Evolutionary conservation across 1,284 basidiomycete genomes (phyloP).

Genomic region (Sporisorium exsertum): DNA sequence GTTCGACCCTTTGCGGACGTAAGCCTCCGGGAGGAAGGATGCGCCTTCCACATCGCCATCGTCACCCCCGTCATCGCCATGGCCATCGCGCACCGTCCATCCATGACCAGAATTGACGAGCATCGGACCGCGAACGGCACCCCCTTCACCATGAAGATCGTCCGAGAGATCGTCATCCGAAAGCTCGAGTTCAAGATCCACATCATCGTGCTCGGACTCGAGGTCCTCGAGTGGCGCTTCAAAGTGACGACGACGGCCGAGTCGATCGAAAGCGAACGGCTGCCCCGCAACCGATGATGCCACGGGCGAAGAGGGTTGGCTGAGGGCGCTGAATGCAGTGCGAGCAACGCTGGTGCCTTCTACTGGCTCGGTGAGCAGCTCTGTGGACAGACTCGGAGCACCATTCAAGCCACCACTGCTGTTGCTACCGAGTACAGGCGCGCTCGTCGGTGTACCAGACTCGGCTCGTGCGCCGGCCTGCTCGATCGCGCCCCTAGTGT

Average conservation of each 20-base stretch:
- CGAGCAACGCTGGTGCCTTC: constrained; percentile 25
- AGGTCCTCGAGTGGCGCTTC: constrained; percentile 31
- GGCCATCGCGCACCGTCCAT: constrained; percentile 40
- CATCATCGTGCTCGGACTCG: constrained; percentile 55
- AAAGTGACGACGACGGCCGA: constrained; percentile 40
- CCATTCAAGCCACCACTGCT: constrained; percentile 18
- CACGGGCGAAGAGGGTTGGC: constrained; percentile 49
- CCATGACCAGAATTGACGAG: constrained; percentile 54
- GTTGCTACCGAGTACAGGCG: constrained; percentile 37
- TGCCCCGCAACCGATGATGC: constrained; percentile 8
- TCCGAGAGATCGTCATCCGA: constrained; percentile 58
- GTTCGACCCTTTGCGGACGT: constrained; percentile 33
- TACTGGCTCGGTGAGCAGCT: constrained; percentile 23
- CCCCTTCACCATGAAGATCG: constrained; percentile 20
- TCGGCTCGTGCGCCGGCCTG: constrained; percentile 30
- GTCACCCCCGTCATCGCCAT: constrained; percentile 5
- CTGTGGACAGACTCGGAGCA: constrained; percentile 32
- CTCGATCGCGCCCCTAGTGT: constrained; percentile 32
- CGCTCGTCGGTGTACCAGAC: constrained; percentile 42
- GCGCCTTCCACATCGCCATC: constrained; percentile 10
- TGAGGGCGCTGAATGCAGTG: constrained; percentile 32
- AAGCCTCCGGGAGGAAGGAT: constrained; percentile 32
- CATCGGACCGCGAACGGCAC: constrained; percentile 15
- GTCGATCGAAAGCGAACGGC: constrained; percentile 27
- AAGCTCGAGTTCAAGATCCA: constrained; percentile 50